phyloP scores from a whole-genome alignment of 2,329 filamentous ascomycete species.

The Cladosporium sp. region DNA sequence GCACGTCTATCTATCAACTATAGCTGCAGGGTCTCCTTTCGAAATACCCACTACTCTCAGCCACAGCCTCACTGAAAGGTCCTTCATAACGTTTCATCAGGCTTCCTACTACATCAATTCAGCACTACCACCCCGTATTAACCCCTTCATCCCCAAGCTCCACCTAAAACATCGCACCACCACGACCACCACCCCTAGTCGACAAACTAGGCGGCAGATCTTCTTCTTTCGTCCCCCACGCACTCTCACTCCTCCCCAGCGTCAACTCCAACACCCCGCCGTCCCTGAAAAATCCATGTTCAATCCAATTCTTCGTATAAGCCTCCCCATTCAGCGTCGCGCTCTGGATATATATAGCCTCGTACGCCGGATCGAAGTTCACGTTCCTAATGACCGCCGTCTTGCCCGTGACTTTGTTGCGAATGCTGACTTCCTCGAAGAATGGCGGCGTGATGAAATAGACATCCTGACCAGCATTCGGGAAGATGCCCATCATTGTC shows the following conservation, averaged over 20 bases:
- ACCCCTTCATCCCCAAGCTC: not conserved
- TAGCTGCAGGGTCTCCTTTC: not conserved
- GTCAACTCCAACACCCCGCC: constrained; percentile 46
- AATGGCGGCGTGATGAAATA: constrained; percentile 51
- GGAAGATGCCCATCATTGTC: constrained; percentile 48
- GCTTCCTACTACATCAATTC: not conserved
- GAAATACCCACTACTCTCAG: not conserved
- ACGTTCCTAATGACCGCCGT: constrained; percentile 44
- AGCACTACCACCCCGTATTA: not conserved
- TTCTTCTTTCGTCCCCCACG: constrained; percentile 44
- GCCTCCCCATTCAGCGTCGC: constrained; percentile 44
- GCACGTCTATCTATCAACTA: not conserved
- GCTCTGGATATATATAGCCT: constrained; percentile 47
- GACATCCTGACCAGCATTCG: constrained; percentile 50
- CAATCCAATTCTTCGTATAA: constrained; percentile 48
- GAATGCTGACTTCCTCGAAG: constrained; percentile 44
- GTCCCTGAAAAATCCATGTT: constrained; percentile 47
- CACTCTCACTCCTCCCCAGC: constrained; percentile 44
- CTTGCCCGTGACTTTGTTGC: constrained; percentile 42
- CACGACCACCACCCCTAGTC: constrained; percentile 12
- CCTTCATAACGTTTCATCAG: not conserved
- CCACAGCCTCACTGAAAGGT: not conserved
- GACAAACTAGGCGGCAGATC: constrained; percentile 45
- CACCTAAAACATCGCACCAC: not conserved
- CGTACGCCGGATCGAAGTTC: constrained; percentile 45